Conservation (phyloP, 441 rosid species). For the Brassica hybrid region DNA sequence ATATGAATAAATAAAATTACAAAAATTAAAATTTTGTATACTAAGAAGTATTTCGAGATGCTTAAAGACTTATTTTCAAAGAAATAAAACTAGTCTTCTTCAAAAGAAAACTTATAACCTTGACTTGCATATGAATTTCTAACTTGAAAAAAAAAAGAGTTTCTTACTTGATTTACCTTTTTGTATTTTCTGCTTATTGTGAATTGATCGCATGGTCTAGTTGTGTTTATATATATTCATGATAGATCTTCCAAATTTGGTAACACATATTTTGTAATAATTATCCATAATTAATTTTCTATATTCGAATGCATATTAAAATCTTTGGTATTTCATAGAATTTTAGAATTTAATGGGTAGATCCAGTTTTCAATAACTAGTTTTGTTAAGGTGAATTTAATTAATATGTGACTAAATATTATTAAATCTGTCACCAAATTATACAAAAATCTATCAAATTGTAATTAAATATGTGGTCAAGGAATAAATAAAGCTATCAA, state of each 20-base stretch:
- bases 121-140: background rate
- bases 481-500: too few relatives aligned
- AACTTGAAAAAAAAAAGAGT: background rate
- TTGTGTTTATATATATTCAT: background rate
- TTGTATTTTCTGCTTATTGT: background rate
- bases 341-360: too few relatives aligned
- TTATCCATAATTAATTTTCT: background rate
- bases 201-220: background rate
- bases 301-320: too few relatives aligned
- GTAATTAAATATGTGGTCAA: too few relatives aligned
- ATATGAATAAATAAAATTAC: background rate
- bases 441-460: too few relatives aligned
- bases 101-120: background rate
- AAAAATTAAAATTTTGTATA: background rate
- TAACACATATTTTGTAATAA: background rate
- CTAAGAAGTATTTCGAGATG: background rate
- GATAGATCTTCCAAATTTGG: background rate
- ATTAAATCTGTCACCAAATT: too few relatives aligned
- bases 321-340: too few relatives aligned
- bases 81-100: background rate
- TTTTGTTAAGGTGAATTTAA: too few relatives aligned
- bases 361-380: too few relatives aligned
- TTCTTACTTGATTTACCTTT: background rate
- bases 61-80: background rate
- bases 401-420: too few relatives aligned